phyloP scores from a whole-genome alignment of 2,329 filamentous ascomycete genomes.

The Biscogniauxia marginata region DNA sequence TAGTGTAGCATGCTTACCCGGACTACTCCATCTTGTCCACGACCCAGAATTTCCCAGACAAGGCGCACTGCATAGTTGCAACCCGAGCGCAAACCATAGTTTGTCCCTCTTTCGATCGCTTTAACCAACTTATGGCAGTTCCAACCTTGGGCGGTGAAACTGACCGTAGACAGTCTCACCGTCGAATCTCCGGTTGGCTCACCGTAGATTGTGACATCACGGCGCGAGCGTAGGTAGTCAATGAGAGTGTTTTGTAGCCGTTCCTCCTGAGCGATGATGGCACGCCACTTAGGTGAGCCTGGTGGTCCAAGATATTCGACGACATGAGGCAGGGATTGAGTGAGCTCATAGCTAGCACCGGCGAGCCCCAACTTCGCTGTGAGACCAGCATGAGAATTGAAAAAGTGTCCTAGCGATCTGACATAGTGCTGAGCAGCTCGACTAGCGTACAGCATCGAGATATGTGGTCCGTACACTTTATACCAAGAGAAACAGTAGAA shows the following conservation, averaged over 20 bases:
- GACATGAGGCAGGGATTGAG: constrained; percentile 60
- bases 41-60: constrained; percentile 55
- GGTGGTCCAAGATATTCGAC: constrained; percentile 56
- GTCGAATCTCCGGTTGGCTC: constrained; percentile 45
- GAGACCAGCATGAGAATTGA: constrained; percentile 55
- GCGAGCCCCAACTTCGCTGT: constrained; percentile 58
- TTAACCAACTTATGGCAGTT: constrained; percentile 59
- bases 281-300: constrained; percentile 48
- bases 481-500: constrained; percentile 83
- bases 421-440: constrained; percentile 54
- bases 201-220: constrained; percentile 59
- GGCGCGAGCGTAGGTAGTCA: constrained; percentile 52
- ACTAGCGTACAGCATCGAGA: constrained; percentile 68
- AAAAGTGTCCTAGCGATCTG: constrained; percentile 55
- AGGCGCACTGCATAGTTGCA: constrained; percentile 68
- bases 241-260: constrained; percentile 58
- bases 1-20: constrained; percentile 73
- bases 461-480: constrained; percentile 77
- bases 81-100: constrained; percentile 65
- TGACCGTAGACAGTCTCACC: constrained; percentile 63
- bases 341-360: constrained; percentile 68
- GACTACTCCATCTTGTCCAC: constrained; percentile 62
- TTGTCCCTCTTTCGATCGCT: constrained; percentile 55
- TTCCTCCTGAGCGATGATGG: constrained; percentile 58
- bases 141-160: constrained; percentile 59